Base-by-base conservation (phyloP, 441 rosid genomes). In the Euphorbia schlechtendalii region DNA sequence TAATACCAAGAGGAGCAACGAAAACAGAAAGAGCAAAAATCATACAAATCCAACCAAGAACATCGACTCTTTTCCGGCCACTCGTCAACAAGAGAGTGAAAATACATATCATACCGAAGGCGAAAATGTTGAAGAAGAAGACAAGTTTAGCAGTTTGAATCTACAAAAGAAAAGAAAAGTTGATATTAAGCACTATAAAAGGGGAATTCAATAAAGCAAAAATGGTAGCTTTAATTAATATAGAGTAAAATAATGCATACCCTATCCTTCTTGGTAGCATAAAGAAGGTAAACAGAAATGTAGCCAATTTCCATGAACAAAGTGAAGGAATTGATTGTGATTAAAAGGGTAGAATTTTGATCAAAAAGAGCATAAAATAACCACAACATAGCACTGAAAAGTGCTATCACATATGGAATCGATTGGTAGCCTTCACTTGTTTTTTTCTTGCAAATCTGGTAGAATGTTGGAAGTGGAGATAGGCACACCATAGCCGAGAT, bases 301-400 rank as follows among this genome's bases (percentile, higher is more conserved):
- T 87, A 92, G 69, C 74, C 56, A 7, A 75, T 71, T 66, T 87
- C 82, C 62, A 87, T 65, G 67, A 84, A 59, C 53, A 72, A 69
- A 17, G 86, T 71, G 69, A 84, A 72, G 5, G 80, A 68, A 78
- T 92, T 90, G 76, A 90, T 84, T 67, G 87, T 84, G 67, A 87
- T 78, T 63, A 90, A 85, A 54, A 86, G 80, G 65, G 76, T 64
- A 40, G 82, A 74, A 58, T 85, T 76, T 21, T 56, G 72, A 41
- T 83, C 78, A 65, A 84, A 65, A 27, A 78, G 21, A 18, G 93
- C 93, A 54, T 90, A 90, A 79, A 85, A 90, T 25, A 90, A 73
- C 97, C 96, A 90, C 3, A 88, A 77, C 96, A 83, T 90, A 6
- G 97, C 96, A 77, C 96, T 90, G 56, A 90, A 80, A 4, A 88